phyloP scores from a whole-genome alignment of 2,329 filamentous ascomycete species.

The Podosphaera aphanis region DNA sequence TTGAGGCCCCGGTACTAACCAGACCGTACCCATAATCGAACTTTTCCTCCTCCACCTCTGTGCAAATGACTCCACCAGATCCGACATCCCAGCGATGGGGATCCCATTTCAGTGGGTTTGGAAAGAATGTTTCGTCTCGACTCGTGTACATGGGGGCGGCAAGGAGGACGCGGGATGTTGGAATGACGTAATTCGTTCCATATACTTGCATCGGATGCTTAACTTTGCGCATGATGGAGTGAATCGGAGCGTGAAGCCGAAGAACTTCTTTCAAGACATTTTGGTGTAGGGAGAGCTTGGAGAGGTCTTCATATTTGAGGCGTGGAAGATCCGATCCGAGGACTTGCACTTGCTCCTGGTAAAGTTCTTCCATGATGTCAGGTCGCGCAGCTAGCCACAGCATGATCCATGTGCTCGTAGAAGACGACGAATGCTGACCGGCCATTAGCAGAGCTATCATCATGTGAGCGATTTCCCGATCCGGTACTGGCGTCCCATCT shows the following conservation, averaged over 20 bases:
- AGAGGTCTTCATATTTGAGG: conserved; percentile 54
- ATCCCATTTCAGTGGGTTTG: conserved; percentile 62
- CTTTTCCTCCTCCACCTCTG: conserved; percentile 42
- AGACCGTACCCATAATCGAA: conserved; percentile 87
- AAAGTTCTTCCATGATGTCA: conserved; percentile 57
- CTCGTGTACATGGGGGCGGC: conserved; percentile 67
- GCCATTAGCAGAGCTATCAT: conserved; percentile 90
- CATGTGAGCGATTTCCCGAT: conserved; percentile 72
- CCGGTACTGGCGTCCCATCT: conserved; percentile 53
- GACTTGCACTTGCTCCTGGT: conserved; percentile 53
- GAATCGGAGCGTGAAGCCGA: conserved; percentile 74
- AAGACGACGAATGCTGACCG: conserved; percentile 72
- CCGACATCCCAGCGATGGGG: conserved; percentile 71
- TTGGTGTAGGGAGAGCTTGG: conserved; percentile 58
- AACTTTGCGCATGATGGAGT: conserved; percentile 83
- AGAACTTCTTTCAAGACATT: conserved; percentile 82
- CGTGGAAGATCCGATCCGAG: conserved; percentile 54
- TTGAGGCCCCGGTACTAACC: conserved; percentile 72
- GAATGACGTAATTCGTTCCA: conserved; percentile 63
- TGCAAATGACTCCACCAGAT: conserved; percentile 28
- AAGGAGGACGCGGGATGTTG: conserved; percentile 57
- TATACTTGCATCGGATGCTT: conserved; percentile 69
- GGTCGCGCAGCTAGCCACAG: conserved; percentile 57
- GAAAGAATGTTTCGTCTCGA: conserved; percentile 51
- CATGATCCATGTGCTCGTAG: conserved; percentile 66